A percentile compares a stretch with the other conserved stretches of the same genome.
Evolutionary conservation across 164 flowering plant species (phyloP).

Genomic region (Amborella trichopoda): DNA sequence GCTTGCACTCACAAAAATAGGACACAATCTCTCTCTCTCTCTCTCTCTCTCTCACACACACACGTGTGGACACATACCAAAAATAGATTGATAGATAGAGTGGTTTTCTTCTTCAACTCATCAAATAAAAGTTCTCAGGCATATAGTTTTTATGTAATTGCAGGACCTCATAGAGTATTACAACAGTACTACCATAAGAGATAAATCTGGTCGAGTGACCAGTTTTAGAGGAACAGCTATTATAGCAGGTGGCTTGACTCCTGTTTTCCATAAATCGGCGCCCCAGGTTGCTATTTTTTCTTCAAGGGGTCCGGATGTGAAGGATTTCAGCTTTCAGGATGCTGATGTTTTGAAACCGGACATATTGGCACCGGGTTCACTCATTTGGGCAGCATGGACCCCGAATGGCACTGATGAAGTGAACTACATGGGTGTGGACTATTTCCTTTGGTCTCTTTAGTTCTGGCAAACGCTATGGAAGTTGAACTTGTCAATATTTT

Average conservation of each 20-base stretch:
- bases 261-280: slow-evolving; percentile 79
- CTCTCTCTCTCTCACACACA: too few relatives aligned
- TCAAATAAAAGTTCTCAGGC: not conserved
- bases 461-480: too few relatives aligned
- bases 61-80: too few relatives aligned
- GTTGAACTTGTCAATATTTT: too few relatives aligned
- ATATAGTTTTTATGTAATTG: too few relatives aligned
- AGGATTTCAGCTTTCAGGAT: slow-evolving; percentile 80
- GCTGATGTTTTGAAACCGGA: slow-evolving; percentile 99
- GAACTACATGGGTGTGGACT: slow-evolving; percentile 77
- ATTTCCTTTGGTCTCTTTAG: too few relatives aligned
- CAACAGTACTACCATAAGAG: slow-evolving; percentile 68
- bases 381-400: slow-evolving; percentile 98
- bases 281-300: slow-evolving; percentile 93
- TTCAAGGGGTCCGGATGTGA: slow-evolving; percentile 90
- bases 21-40: too few relatives aligned
- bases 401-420: slow-evolving; percentile 93
- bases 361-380: slow-evolving; percentile 93
- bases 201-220: slow-evolving; percentile 86
- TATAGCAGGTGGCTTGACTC: slow-evolving; percentile 73
- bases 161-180: slow-evolving; percentile 89
- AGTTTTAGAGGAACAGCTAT: slow-evolving; percentile 70
- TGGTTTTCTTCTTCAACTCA: not conserved
- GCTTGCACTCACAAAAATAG: too few relatives aligned
- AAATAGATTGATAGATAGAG: not conserved